Percentiles rank a stretch among this genome's conserved stretches.
Evolutionary conservation across 345 rosid species (phyloP).

Genomic region (Carallia brachiata): DNA sequence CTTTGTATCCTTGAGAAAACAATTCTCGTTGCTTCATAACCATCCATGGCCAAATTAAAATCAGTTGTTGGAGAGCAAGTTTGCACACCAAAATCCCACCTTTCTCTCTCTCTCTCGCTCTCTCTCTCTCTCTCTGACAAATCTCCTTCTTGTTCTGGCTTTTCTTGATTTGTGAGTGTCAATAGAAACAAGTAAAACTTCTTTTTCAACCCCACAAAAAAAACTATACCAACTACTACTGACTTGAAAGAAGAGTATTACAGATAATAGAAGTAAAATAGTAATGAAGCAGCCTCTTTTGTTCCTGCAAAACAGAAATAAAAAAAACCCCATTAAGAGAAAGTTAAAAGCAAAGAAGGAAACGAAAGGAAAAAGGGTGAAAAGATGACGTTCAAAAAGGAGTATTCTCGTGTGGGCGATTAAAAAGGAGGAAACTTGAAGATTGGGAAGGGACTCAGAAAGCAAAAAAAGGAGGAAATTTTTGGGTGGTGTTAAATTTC

Average conservation of each 20-base stretch:
- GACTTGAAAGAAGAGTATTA: conserved; percentile 25
- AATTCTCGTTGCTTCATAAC: conserved; percentile 82
- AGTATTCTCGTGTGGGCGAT: conserved; percentile 45
- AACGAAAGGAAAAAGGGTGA: conserved; percentile 17
- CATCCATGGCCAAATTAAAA: conserved; percentile 57
- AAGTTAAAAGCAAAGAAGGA: neutral
- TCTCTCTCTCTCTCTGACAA: neutral
- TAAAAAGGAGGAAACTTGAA: conserved; percentile 23
- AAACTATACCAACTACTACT: conserved; percentile 34
- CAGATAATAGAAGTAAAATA: conserved; percentile 11
- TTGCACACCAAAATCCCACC: conserved; percentile 25
- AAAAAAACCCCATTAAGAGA: conserved; percentile 17
- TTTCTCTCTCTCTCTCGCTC: neutral
- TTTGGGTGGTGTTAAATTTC: conserved; percentile 40
- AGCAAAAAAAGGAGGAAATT: conserved; percentile 7
- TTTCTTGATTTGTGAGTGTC: conserved; percentile 3
- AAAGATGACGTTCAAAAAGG: conserved; percentile 14
- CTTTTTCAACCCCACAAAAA: conserved; percentile 53
- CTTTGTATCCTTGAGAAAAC: conserved; percentile 81
- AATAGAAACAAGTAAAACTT: conserved; percentile 34
- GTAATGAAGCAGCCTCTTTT: conserved; percentile 16
- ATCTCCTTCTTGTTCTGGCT: conserved; percentile 9
- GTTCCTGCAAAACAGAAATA: conserved; percentile 41
- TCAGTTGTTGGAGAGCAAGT: conserved; percentile 27
- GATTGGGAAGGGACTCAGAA: neutral